Base-by-base conservation (phyloP, 306 rosid species). In the Vigna radiata region DNA sequence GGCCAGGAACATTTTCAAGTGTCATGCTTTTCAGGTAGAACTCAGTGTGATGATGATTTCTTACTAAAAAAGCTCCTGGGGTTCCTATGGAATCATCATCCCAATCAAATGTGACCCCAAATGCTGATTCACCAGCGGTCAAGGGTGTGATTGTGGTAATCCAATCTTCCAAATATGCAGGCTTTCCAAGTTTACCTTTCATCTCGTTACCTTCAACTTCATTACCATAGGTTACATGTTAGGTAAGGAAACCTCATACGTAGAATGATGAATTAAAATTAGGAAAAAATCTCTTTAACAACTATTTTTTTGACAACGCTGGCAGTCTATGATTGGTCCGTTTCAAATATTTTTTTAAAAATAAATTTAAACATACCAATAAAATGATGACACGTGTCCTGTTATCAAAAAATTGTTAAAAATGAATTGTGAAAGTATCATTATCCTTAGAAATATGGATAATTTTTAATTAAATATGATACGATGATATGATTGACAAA, bases 1-100 rank as follows among this genome's bases (percentile, higher is more conserved):
- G 84, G 58, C 87, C 88, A 0, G 97, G 98, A 60, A 91, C 89
- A 75, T 85, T 58, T 59, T 88, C 87, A 8, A 93, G 92, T 2
- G 96, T 90, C 48, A 93, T 80, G 29, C 79, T 81, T 84, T 73
- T 87, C 3, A 93, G 77, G 75, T 84, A 91, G 81, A 93, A 93
- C 65, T 93, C 87, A 68, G 86, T 89, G 31, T 77, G 90, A 83
- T 93, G 96, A 2, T 90, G 53, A 37, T 93, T 93, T 83, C 68
- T 83, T 46, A 93, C 86, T 19, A 88, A 41, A 81, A 93, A 88
- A 16, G 97, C 98, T 83, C 96, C 97, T 1, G 93, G 96, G 53
- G 62, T 80, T 52, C 89, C 97, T 33, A 88, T 73, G 1, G 37
- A 33, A 33, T 82, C 82, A 7, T n/a, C 56, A 0, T 89, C 90